phyloP scores from a whole-genome alignment of 306 rosid species.

The Trifolium fragiferum region DNA sequence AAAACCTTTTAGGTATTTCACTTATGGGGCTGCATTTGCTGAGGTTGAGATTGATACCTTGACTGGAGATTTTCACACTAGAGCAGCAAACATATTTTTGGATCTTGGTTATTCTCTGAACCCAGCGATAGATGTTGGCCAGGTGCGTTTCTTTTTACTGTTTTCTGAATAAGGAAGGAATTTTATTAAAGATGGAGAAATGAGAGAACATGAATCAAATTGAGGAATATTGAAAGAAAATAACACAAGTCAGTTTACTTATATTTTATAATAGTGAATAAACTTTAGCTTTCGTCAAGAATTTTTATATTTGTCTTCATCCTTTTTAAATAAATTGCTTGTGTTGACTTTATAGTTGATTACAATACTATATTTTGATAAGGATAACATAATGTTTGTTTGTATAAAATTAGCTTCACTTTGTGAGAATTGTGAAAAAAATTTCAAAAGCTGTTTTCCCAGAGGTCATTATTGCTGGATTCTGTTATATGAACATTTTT shows the following conservation, averaged over 20 bases:
- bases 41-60: slow-evolving; percentile 96
- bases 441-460: neutral
- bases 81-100: slow-evolving; percentile 68
- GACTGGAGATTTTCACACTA: slow-evolving; percentile 95
- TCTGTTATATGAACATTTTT: neutral
- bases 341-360: neutral
- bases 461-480: slow-evolving; percentile 17
- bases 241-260: neutral
- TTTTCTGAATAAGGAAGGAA: slow-evolving; percentile 1
- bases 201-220: slow-evolving; percentile 22
- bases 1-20: slow-evolving; percentile 79
- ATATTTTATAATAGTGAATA: slow-evolving; percentile 10
- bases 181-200: slow-evolving; percentile 33
- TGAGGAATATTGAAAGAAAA: slow-evolving; percentile 25
- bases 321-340: neutral
- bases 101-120: slow-evolving; percentile 92
- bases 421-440: neutral
- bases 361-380: slow-evolving; percentile 16
- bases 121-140: slow-evolving; percentile 95
- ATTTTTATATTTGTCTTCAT: slow-evolving; percentile 9
- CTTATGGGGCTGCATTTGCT: slow-evolving; percentile 94
- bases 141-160: slow-evolving; percentile 53
- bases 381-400: slow-evolving; percentile 25
- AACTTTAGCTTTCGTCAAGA: slow-evolving; percentile 19
- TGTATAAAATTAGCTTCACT: slow-evolving; percentile 19